Evolutionary conservation across 352 stramenopile genomes (phyloP).

Genomic region (Peronospora tabacina): DNA sequence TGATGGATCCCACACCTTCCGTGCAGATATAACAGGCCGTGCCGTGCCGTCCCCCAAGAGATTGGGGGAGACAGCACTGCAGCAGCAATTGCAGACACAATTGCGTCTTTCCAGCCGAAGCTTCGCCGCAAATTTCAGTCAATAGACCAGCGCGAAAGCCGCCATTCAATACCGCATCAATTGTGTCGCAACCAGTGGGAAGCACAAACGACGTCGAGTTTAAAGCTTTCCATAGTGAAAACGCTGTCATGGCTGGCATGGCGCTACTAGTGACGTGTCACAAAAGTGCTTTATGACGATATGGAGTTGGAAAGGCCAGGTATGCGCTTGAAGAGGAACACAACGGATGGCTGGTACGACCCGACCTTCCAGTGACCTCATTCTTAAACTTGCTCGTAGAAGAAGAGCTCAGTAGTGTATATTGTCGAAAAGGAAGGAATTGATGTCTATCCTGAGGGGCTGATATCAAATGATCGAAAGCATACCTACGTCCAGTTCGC

Average conservation of each 20-base stretch:
- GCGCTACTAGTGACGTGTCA: constrained; percentile 5
- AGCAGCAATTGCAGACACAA: constrained; percentile 69
- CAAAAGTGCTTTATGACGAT: constrained; percentile 1
- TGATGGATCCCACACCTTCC: constrained; percentile 62
- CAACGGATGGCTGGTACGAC: constrained; percentile 17
- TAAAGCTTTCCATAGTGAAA: constrained; percentile 36
- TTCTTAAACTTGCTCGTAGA: constrained; percentile 12
- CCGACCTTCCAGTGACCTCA: constrained; percentile 8
- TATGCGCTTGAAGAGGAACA: constrained; percentile 2
- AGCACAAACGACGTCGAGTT: constrained; percentile 29
- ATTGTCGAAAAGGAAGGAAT: constrained; percentile 28
- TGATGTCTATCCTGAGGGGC: constrained; percentile 85
- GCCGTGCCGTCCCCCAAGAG: constrained; percentile 44
- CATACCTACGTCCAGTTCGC: constrained; percentile 75
- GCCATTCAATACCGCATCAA: constrained; percentile 50
- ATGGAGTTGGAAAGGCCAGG: not conserved
- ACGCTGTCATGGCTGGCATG: constrained; percentile 25
- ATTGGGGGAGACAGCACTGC: constrained; percentile 44
- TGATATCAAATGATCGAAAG: constrained; percentile 71
- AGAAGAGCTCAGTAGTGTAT: not conserved
- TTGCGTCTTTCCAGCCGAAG: constrained; percentile 74
- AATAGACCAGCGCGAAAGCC: constrained; percentile 63
- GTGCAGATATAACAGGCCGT: constrained; percentile 79
- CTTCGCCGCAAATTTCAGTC: constrained; percentile 69
- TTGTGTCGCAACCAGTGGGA: constrained; percentile 42